phyloP scores from a whole-genome alignment of 2,329 filamentous ascomycete species.

The Mycosphaerella sp. region DNA sequence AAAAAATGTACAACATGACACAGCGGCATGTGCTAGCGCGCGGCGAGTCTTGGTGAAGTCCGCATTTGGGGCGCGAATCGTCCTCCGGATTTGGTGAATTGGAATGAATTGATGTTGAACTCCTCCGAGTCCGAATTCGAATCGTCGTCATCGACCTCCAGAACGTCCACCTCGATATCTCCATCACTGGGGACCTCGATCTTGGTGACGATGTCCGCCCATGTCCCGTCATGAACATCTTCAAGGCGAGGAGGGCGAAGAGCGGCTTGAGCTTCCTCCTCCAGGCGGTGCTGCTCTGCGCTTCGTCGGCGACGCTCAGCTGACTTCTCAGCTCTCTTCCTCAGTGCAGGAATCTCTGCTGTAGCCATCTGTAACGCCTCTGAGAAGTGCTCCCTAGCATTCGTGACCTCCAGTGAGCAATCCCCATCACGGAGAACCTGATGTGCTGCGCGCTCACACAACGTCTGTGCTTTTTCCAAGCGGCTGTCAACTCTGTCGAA shows the following conservation, averaged over 20 bases:
- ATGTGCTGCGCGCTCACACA: conserved; percentile 82
- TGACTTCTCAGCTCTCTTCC: conserved; percentile 23
- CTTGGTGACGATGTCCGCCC: conserved; percentile 7
- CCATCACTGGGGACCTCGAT: conserved; percentile 11
- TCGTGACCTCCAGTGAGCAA: conserved; percentile 68
- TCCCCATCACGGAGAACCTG: conserved; percentile 84
- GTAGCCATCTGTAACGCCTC: conserved; percentile 53
- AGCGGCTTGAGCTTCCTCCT: conserved; percentile 19
- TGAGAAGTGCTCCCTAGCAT: conserved; percentile 59
- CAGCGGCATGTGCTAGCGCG: not conserved
- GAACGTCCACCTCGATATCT: conserved; percentile 18
- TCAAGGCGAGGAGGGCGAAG: conserved; percentile 1
- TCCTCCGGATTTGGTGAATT: conserved; percentile 5
- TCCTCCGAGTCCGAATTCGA: conserved; percentile 16
- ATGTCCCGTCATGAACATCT: not conserved
- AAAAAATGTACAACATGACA: conserved; percentile 1
- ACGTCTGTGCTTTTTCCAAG: conserved; percentile 70
- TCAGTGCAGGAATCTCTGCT: conserved; percentile 22
- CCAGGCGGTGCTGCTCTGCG: conserved; percentile 22
- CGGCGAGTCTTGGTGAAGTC: conserved; percentile 7
- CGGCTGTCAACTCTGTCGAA: conserved; percentile 67
- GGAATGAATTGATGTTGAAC: conserved; percentile 17
- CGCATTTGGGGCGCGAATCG: conserved; percentile 13
- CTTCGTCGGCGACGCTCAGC: conserved; percentile 22
- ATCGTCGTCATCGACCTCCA: conserved; percentile 20